Conservation (phyloP, 345 rosid species). For the Eucalyptus marginata region DNA sequence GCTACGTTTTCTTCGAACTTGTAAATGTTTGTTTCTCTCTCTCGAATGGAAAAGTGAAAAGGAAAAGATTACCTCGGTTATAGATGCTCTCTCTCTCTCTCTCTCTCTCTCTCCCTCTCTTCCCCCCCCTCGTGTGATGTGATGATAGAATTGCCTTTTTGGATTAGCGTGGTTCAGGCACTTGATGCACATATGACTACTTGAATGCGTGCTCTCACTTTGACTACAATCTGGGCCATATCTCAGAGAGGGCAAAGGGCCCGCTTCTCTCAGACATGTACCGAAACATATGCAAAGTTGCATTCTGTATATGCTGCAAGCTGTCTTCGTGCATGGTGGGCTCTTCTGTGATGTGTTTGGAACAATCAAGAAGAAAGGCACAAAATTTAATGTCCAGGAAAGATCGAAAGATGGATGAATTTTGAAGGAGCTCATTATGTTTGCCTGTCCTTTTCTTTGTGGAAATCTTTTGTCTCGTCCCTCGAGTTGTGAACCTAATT, state of each 20-base stretch:
- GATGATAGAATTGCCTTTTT: background rate
- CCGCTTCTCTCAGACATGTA: background rate
- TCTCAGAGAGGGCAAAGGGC: background rate
- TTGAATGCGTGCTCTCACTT: background rate
- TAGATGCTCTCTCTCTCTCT: background rate
- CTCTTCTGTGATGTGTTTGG: background rate
- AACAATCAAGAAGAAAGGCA: background rate
- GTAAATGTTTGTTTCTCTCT: background rate
- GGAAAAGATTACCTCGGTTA: background rate
- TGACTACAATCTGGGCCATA: background rate
- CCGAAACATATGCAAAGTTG: background rate
- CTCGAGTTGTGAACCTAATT: background rate
- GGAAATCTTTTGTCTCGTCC: background rate
- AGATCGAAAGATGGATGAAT: background rate
- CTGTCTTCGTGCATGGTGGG: background rate
- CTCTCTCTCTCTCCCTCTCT: accelerated
- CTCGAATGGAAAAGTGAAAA: background rate
- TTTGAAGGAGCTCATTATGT: background rate
- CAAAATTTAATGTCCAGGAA: background rate
- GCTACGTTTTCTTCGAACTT: background rate
- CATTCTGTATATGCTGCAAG: background rate
- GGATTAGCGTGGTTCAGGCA: background rate
- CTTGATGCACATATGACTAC: background rate
- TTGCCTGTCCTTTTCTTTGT: background rate
- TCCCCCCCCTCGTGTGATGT: background rate